Base-by-base conservation (phyloP, 371 early-diverging fungal species). In the Mucor lusitanicus region DNA sequence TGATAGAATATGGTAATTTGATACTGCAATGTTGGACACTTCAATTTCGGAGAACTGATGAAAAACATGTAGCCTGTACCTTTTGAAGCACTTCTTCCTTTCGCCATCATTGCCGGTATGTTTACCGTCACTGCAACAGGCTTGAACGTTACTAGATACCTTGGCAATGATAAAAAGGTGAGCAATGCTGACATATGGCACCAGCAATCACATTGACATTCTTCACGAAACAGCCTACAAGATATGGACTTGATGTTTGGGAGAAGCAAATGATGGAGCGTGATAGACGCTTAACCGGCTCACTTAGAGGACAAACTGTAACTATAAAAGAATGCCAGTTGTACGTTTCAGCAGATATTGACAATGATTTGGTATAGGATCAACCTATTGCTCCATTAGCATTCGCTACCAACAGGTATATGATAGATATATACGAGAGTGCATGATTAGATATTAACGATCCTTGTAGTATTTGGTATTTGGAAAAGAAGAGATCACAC, bases 221-320 rank as follows among this genome's bases (percentile, higher is more conserved):
- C 25, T 44, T 44, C 1, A 50, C 8, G 25, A 23, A 25, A 32
- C 63, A 70, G 70, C 70, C 70, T 56, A 44, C 46, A 53, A 70
- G 70, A 70, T 65, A 65, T 35, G 65, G 65, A 25, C 70, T 84
- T 62, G 84, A 84, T 68, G 66, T 53, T 46, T 84, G 81, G 81
- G 84, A 84, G 23, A 68, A 66, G 21, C 81, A 81, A 76, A 84
- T 84, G 84, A 81, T 84, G 84, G 81, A 84, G 64, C 84, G 84
- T 68, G 84, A 84, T 59, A 77, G 80, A 76, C 84, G 81, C 64
- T 70, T 84, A 32, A 84, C 84, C 44, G 84, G 84, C 54, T 76
- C 79, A 40, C 28, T 74, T 33, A 75, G 84, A 62, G 84, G 84
- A 62, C 84, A 84, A 72, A 73, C 74, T 69, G 84, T 84, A 84